phyloP scores from a whole-genome alignment of 179 eudicot species.

The Sideroxylon spinosum region DNA sequence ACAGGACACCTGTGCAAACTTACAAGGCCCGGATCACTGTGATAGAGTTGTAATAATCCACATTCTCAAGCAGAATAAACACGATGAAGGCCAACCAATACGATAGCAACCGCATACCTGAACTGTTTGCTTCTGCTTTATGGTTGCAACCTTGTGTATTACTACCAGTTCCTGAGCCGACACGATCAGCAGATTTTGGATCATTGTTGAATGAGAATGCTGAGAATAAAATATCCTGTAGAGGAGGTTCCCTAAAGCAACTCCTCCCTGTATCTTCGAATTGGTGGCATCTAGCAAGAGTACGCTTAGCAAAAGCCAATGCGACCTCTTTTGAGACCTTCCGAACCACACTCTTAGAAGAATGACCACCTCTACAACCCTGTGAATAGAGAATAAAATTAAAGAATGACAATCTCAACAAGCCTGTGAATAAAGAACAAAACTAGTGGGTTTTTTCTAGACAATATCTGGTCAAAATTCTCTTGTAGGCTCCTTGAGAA shows the following conservation, averaged over 20 bases:
- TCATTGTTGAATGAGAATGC: constrained; percentile 25
- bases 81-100: background rate
- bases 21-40: background rate
- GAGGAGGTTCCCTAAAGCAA: constrained; percentile 46
- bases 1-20: too few species aligned
- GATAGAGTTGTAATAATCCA: background rate
- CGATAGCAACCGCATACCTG: constrained; percentile 27
- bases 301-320: constrained; percentile 45
- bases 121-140: constrained; percentile 26
- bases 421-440: constrained; percentile 26
- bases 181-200: constrained; percentile 20
- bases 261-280: constrained; percentile 46
- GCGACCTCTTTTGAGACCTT: constrained; percentile 54
- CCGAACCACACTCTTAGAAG: constrained; percentile 43
- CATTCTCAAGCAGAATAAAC: background rate
- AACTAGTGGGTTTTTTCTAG: background rate
- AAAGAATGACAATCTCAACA: constrained; percentile 37
- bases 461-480: too few species aligned
- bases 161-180: constrained; percentile 16
- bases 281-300: constrained; percentile 40
- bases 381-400: background rate
- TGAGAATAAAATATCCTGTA: constrained; percentile 38
- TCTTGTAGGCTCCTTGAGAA: background rate
- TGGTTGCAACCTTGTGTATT: constrained; percentile 23
- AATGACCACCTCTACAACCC: constrained; percentile 44